Conservation (phyloP, 306 rosid genomes). For the Luffa acutangula region DNA sequence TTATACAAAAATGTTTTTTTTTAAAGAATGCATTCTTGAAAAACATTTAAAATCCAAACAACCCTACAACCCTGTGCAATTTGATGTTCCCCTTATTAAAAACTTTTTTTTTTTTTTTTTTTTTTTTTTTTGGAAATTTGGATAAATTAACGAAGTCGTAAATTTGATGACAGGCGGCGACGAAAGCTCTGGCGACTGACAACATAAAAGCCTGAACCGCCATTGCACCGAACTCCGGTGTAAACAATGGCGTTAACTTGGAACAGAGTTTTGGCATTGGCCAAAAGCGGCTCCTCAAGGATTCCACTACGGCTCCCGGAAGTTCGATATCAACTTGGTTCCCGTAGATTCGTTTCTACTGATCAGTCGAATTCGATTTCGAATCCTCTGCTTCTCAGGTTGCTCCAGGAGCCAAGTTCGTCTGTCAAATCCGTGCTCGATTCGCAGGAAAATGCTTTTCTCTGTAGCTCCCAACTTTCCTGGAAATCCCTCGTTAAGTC, state of each 20-base stretch:
- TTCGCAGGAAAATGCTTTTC: not conserved
- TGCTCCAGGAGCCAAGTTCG: slow-evolving; percentile 3
- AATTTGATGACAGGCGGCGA: too few relatives aligned
- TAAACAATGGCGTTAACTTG: not conserved
- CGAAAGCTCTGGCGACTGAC: not conserved
- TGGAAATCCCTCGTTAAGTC: not conserved
- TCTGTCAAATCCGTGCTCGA: slow-evolving; percentile 6
- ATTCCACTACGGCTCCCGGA: not conserved
- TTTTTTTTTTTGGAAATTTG: too few relatives aligned
- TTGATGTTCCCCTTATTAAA: too few relatives aligned
- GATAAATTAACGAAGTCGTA: too few relatives aligned
- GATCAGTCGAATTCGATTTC: not conserved
- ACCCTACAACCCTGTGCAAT: too few relatives aligned
- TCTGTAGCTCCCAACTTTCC: not conserved
- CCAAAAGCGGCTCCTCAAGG: not conserved
- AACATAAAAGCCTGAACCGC: not conserved
- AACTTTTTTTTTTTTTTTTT: too few relatives aligned
- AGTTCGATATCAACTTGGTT: not conserved
- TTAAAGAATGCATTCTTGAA: too few relatives aligned
- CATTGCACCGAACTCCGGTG: not conserved
- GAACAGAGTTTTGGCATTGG: not conserved
- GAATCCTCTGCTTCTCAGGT: not conserved
- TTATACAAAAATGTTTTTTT: too few relatives aligned
- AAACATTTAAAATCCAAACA: too few relatives aligned
- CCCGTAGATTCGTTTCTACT: not conserved